phyloP scores from a whole-genome alignment of 2,329 filamentous ascomycete genomes.

The Thermoascus crustaceus region DNA sequence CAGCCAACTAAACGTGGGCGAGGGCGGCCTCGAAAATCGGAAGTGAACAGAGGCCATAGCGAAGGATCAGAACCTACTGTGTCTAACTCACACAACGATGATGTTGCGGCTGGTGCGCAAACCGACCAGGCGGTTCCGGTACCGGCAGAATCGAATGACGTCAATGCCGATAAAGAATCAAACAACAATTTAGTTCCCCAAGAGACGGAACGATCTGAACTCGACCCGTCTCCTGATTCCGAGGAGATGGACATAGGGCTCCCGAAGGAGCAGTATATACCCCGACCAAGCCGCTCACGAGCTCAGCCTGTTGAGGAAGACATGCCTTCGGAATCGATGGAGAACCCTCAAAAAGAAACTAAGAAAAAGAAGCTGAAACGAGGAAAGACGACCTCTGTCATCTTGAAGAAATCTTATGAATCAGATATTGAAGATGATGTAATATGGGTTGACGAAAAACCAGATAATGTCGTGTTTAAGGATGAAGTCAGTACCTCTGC shows the following conservation, averaged over 20 bases:
- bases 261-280: not conserved
- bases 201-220: not conserved
- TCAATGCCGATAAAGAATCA: not conserved
- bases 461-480: constrained; percentile 7
- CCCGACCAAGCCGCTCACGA: constrained; percentile 3
- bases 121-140: not conserved
- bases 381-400: constrained; percentile 33
- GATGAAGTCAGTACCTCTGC: constrained; percentile 7
- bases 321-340: constrained; percentile 7
- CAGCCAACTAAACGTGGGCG: constrained; percentile 1
- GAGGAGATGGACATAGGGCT: not conserved
- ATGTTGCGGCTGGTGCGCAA: not conserved
- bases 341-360: constrained; percentile 19
- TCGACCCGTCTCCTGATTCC: not conserved
- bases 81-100: not conserved
- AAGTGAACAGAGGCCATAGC: no score
- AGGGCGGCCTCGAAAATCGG: not conserved
- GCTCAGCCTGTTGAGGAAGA: not conserved
- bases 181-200: not conserved
- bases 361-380: constrained; percentile 40
- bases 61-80: not conserved
- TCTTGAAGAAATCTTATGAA: constrained; percentile 20
- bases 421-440: constrained; percentile 33
- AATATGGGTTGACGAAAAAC: constrained; percentile 32
- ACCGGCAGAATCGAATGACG: not conserved